These are phyloP conservation scores for Obba rivulosa DNA, from an alignment of 768 basidiomycete genomes.

Conservation along the genomic window DNA sequence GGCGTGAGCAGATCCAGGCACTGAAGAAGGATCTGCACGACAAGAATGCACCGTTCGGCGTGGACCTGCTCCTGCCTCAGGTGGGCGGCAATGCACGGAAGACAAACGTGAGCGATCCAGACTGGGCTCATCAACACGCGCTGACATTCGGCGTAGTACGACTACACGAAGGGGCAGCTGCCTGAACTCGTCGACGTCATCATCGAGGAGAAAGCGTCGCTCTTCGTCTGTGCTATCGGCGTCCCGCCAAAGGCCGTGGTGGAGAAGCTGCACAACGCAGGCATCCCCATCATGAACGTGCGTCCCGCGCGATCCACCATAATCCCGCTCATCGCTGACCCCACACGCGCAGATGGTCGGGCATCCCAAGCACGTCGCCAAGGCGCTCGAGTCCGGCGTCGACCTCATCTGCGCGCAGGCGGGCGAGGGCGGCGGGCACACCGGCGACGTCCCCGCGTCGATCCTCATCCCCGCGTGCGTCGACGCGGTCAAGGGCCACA, in stretches of 20 bases:
- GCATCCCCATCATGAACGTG: conserved; percentile 85
- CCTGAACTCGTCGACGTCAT: conserved; percentile 84
- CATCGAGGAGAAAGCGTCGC: conserved; percentile 80
- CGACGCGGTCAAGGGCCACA: conserved; percentile 72
- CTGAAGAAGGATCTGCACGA: conserved; percentile 71
- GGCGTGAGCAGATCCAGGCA: not conserved
- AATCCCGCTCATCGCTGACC: not conserved
- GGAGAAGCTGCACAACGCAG: conserved; percentile 76
- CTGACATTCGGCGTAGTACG: conserved; percentile 42
- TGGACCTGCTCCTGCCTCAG: conserved; percentile 85
- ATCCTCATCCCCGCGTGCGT: conserved; percentile 91
- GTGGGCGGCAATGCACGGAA: conserved; percentile 85
- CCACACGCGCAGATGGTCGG: conserved; percentile 65
- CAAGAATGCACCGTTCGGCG: conserved; percentile 81
- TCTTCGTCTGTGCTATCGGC: conserved; percentile 91
- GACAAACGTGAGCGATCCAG: conserved; percentile 60
- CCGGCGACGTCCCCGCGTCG: conserved; percentile 77
- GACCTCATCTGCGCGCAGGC: conserved; percentile 95
- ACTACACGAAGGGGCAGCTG: conserved; percentile 87
- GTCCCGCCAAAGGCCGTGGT: conserved; percentile 80
- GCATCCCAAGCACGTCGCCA: conserved; percentile 84
- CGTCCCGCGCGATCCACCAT: conserved; percentile 13
- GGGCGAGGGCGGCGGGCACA: conserved; percentile 80
- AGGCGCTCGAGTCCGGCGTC: conserved; percentile 78
- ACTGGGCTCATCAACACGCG: too few relatives aligned